Evolutionary conservation across 1,139 yeast genomes (phyloP), one percentile per base, ranked within the genome.

Genomic region (Yamadazyma sp.): DNA sequence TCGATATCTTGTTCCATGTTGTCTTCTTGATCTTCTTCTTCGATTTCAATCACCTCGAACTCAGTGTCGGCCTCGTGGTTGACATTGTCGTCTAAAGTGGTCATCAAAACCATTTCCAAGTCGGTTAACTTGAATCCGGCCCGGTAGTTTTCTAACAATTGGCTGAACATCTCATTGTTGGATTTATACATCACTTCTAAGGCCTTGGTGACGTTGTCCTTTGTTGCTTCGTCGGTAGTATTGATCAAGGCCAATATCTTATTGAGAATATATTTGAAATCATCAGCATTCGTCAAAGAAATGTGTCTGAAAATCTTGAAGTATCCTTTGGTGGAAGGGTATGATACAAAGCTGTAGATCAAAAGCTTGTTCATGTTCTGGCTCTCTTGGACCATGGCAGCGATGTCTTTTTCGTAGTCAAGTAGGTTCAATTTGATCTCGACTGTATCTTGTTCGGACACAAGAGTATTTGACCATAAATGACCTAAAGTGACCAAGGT

Each of bases 91-190:
- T 62, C 62, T 23, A 83, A 64, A 1, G 88, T 80, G 1, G 82
- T 70, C 64, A 86, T 84, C 36, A 86, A 64, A 42, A 73, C 69
- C 70, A 86, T 75, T 61, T 87, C 96, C 47, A 87, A 71, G 11
- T 76, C 70, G 28, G 76, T 76, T 15, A 82, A 48, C 24, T 69
- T 63, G 31, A 78, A 48, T 2, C 40, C 41, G 8, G 44, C 37
- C 18, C 65, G 46, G 30, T 51, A 43, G 1, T 63, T 56, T 4
- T 60, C 56, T 45, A 85, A 63, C 9, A 66, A 60, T 11, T 62
- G 52, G 11, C 64, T 34, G 40, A 85, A 75, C 24, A 67, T 47
- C 1, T 59, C 62, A 35, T 67, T 62, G 44, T 78, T 61, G 12
- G 49, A 44, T 27, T 57, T 59, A 36, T 72, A 61, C 33, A 78